Evolutionary conservation across 768 basidiomycete species (phyloP), one percentile per base, ranked within the genome.

Genomic region (Sporobolomyces roseus): DNA sequence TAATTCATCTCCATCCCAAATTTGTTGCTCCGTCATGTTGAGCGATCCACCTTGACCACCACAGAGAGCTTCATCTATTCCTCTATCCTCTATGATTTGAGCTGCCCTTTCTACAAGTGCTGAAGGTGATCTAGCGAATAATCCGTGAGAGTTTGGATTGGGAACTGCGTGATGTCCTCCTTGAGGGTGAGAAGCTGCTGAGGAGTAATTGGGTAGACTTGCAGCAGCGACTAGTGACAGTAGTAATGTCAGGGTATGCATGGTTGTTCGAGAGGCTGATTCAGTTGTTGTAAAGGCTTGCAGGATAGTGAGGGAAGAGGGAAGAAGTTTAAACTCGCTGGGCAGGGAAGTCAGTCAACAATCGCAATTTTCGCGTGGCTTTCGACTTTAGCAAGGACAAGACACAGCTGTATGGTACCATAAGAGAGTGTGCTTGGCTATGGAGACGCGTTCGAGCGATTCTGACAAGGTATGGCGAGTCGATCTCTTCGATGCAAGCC

Each of bases 11-110:
- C 19, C 3, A 29, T 23, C 43, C 38, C 56, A 45, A 45, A 17
- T 30, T 29, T 29, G 29, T 14, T 27, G 1, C 41, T 58, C 58
- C 58, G 58, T 60, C 58, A 60, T 46, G 58, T 60, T 60, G 58
- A 60, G 58, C 58, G 58, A 60, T 46, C 16, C 7, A 12, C 43
- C 45, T 13, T 16, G 58, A 27, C 43, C 30, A 27, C 43, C 30
- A 46, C n/a, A 59, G 27, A 59, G 43, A 4, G 30, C 58, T 32
- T 60, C 58, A 32, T 60, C 58, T 29, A 60, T 30, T 13, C 58
- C 58, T 19, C 58, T 43, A 4, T 60, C 45, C n/a, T 60, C 58
- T 41, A 60, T n/a, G 2, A 35, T 7, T 2, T 33, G 58, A 23
- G 58, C 58, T 21, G 45, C 58, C 2, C 58, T 7, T 35, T 60